These are phyloP conservation scores for Pythium phragmitis DNA, from an alignment of 352 stramenopile species.

Conservation along the genomic window DNA sequence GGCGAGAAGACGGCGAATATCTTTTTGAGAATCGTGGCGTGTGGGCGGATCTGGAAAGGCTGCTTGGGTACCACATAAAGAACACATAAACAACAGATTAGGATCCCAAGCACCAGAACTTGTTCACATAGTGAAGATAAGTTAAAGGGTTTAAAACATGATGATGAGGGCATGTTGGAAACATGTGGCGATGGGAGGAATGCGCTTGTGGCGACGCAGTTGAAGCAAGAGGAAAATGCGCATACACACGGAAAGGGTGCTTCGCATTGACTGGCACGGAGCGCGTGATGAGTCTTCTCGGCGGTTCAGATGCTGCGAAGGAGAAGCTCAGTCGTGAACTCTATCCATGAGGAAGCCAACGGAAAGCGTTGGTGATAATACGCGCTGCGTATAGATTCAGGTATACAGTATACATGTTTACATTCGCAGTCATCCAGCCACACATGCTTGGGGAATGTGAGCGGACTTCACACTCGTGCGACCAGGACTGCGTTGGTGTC, in stretches of 20 bases:
- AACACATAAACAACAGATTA: not conserved
- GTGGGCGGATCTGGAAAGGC: not conserved
- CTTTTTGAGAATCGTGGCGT: not conserved
- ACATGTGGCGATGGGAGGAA: conserved; percentile 1
- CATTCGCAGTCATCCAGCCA: not conserved
- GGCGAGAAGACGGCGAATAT: conserved; percentile 1
- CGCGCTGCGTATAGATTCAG: not conserved
- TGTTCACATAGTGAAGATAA: not conserved
- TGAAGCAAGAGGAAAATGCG: conserved; percentile 13
- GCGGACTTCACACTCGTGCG: not conserved
- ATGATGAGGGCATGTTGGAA: not conserved
- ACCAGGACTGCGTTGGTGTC: not conserved
- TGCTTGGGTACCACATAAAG: conserved; percentile 8
- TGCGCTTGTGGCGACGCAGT: conserved; percentile 15
- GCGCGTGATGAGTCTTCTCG: no score
- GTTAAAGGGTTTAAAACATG: not conserved
- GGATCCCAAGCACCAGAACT: not conserved
- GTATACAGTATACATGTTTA: not conserved
- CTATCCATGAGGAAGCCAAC: no score
- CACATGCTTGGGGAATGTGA: not conserved
- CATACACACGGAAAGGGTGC: conserved; percentile 3
- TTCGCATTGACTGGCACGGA: not conserved
- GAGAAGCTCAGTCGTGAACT: no score
- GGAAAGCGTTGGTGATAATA: not conserved
- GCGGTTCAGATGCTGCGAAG: no score